Evolutionary conservation across 345 rosid genomes (phyloP), one percentile per base, ranked within the genome.

Genomic region (Dipteronia sinensis): DNA sequence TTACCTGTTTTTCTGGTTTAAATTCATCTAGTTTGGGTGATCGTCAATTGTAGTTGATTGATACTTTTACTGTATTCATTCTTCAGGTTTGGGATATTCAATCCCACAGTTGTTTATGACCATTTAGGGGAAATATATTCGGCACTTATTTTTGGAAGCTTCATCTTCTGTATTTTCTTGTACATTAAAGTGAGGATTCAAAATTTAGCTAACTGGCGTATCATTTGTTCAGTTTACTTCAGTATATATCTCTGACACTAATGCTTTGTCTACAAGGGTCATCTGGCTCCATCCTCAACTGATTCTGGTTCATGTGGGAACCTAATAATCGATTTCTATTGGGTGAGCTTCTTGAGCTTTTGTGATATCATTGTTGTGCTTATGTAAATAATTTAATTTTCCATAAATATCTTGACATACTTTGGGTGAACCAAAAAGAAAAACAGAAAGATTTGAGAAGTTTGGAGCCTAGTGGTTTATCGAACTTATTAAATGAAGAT

Each of bases 231-330:
- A 75, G 40, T 82, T 53, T 79, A 64, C 40, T 72, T 10, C 56
- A 42, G 6, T 61, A 69, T 76, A 23, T 65, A 55, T 77, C 49
- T 79, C 85, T 85, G 53, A 78, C 56, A 42, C 75, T 42, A 40
- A 59, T 59, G 15, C 51, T 85, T 81, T 71, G 65, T 81, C 46
- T 86, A 61, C 73, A 81, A 94, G 98, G 99, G 99, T 82, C 97
- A 88, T 56, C 67, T 94, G 80, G 98, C 95, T 19, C 98, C 99
- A 77, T 96, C 98, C 65, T 96, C 99, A 59, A 86, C 86, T 38
- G 99, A 96, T 83, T 94, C 97, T 76, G 98, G 99, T 76, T 96
- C 99, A 66, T 89, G 87, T 72, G 97, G 98, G 65, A 96, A 96
- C 88, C 42, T 92, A 49, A 88, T 94, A 77, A 90, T 96, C 42